Conservation (phyloP, 257 asterid genomes). For the Capsicum rhomboideum region DNA sequence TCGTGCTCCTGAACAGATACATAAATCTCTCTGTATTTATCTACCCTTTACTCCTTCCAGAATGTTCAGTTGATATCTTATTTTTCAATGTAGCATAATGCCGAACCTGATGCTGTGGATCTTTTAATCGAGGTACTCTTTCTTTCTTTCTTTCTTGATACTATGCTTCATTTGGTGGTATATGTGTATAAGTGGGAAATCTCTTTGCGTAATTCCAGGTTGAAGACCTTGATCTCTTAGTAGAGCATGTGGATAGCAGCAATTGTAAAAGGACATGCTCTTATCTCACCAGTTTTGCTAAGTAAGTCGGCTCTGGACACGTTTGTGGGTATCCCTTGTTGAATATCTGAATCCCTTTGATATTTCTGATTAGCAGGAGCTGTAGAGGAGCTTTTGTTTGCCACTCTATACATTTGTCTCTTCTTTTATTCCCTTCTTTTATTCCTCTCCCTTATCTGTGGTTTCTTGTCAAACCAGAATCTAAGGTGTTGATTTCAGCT, state of each 20-base stretch:
- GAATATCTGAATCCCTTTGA: not conserved
- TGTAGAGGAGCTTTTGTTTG: not conserved
- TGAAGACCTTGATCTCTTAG: constrained; percentile 73
- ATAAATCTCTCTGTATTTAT: not conserved
- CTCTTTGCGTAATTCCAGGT: constrained; percentile 33
- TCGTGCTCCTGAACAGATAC: not conserved
- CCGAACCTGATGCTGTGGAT: constrained; percentile 48
- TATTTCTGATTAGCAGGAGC: not conserved
- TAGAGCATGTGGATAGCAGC: constrained; percentile 60
- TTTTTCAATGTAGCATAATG: constrained; percentile 71
- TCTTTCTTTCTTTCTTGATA: not conserved
- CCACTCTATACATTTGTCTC: not conserved
- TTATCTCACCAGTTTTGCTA: constrained; percentile 76
- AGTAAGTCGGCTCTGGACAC: constrained; percentile 35
- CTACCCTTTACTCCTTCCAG: not conserved
- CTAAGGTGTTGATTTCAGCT: not conserved
- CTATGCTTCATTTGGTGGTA: not conserved
- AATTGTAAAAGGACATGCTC: constrained; percentile 73
- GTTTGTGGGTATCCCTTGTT: not conserved
- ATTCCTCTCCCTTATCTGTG: not conserved
- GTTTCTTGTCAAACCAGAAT: not conserved
- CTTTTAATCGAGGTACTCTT: constrained; percentile 23
- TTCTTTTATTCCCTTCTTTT: not conserved
- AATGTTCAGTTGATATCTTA: not conserved
- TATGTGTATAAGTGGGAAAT: not conserved